Evolutionary conservation across 1,139 yeast genomes (phyloP), one percentile per base, ranked within the genome.

Genomic region (Yamadazyma dendronema): DNA sequence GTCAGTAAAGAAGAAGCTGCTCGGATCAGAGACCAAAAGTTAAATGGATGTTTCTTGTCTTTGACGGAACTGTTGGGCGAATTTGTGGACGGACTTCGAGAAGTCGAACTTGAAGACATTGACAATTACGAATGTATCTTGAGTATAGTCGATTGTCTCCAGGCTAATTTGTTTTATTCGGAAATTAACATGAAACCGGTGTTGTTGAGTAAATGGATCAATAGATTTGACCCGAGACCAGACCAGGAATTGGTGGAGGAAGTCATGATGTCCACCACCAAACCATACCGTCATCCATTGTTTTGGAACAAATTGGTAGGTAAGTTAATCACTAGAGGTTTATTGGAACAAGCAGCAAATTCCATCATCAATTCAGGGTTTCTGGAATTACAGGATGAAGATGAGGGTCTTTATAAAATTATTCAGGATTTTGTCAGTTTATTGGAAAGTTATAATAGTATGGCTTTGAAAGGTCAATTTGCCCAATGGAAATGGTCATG

Each of bases 251-350:
- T 74, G 33, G 66, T 74, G 1, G 65, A 72, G 28, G 65, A 64
- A n/a, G 57, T 71, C 17, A 70, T 76, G 59, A 57, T 74, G 46
- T 52, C 57, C 21, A 59, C 61, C 4, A 68, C 69, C 5, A 61
- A 61, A 30, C 81, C 85, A 3, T 79, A 71, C 47, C 56, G 61
- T 31, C 84, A 77, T 46, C 72, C 77, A 1, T 62, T 62, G 29
- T 86, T 84, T 51, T 87, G 94, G 94, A 72, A 67, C 22, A 58
- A 67, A 22, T 74, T 79, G 40, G 44, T 86, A 26, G 71, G 75
- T 39, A 82, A 77, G 48, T 56, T 82, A 31, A 53, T 83, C 1
- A 52, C 77, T 3, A 70, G 95, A 53, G 95, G 95, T 0, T 60
- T 81, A 33, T 72, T 81, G 41, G 58, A 63, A 1, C 81, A 78